These are phyloP conservation scores for Spongispora temasekensis DNA, from an alignment of 1,284 basidiomycete species.

Conservation along the genomic window DNA sequence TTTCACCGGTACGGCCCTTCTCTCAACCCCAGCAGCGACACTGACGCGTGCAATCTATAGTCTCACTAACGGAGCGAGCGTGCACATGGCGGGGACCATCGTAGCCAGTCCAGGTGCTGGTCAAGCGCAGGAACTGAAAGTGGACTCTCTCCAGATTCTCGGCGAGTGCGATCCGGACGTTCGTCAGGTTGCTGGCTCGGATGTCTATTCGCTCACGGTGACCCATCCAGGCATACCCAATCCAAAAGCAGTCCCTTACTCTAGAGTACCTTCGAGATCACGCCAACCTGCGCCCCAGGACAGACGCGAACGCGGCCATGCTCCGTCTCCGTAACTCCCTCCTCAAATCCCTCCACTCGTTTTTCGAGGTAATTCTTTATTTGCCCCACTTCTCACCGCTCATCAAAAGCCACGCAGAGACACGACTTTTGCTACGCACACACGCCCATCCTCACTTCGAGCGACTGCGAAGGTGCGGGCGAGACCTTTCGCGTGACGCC, in stretches of 20 bases:
- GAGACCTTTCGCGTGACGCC: constrained; percentile 81
- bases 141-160: constrained; percentile 63
- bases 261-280: constrained; percentile 79
- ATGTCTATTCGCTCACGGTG: constrained; percentile 9
- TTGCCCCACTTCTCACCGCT: constrained; percentile 3
- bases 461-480: constrained; percentile 97
- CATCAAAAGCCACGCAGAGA: constrained; percentile 41
- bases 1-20: constrained; percentile 16
- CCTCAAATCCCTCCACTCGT: constrained; percentile 53
- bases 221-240: constrained; percentile 72
- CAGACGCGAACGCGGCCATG: constrained; percentile 68
- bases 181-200: constrained; percentile 23
- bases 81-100: constrained; percentile 68
- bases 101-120: constrained; percentile 65
- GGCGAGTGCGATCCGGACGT: constrained; percentile 80
- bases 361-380: constrained; percentile 64
- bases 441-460: constrained; percentile 87
- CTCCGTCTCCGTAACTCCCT: constrained; percentile 70
- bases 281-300: constrained; percentile 83
- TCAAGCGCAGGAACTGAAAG: constrained; percentile 77
- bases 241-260: constrained; percentile 82
- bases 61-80: constrained; percentile 73
- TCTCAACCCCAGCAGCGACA: no score
- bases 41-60: constrained; percentile 34
- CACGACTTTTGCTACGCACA: constrained; percentile 82